Base-by-base conservation (phyloP, 1,139 yeast species). In the Barnettozyma hawaiiensis region DNA sequence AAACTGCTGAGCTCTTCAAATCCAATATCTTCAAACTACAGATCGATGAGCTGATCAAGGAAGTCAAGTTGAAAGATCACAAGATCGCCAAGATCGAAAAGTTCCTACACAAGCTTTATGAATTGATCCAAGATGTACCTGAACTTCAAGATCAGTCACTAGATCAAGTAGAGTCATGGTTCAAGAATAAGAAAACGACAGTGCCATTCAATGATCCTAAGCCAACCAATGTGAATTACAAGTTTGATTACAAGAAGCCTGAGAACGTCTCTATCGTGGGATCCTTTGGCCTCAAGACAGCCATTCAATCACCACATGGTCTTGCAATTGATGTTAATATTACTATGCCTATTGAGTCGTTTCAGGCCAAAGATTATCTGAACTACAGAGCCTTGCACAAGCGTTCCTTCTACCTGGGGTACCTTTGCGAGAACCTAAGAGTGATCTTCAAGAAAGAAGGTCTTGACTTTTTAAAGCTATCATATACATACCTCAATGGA, bases 11-110 rank as follows among this genome's bases (percentile, higher is more conserved):
- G 60, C 68, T 90, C 40, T 92, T 90, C 76, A 87, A 89, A 59
- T 87, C 96, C 12, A 90, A 90, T 63, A 87, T 92, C 45, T 90
- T 92, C 76, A 92, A 92, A 63, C 68, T 92, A 46, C 96, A 92
- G 65, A 89, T 90, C 44, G 98, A 90, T 62, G 97, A 90, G 60
- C 70, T 92, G 34, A 68, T 92, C 57, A 76, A 78, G 51, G 97
- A 89, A 61, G 75, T 90, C 36, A 77, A 77, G 52, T 64, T 89
- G 36, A 85, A 85, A 55, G 94, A 85, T 19, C 65, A 75, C 21
- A 81, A 82, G 57, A 75, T 83, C 34, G 64, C 76, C 41, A 70
- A 72, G 43, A 77, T 89, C 42, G 96, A 89, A 58, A 84, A 81
- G 52, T 83, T 82, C 38, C 70, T 92, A 39, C 95, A 85, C 60